Evolutionary conservation across 805 yeast genomes (phyloP).

Genomic region (Candida ficus): DNA sequence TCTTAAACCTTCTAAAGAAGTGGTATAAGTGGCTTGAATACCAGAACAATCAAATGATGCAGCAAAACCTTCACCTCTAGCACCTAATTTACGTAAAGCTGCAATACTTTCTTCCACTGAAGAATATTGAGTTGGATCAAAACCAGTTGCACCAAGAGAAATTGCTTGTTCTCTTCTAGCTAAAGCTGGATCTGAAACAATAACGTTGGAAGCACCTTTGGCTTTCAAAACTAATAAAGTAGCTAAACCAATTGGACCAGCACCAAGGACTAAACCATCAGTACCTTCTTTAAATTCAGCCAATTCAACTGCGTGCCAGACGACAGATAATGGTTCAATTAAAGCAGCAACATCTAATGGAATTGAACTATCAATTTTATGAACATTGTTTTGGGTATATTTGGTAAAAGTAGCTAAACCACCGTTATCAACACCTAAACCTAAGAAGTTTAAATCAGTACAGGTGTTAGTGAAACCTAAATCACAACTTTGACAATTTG

Average conservation of each 20-base stretch:
- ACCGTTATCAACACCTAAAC: slow-evolving; percentile 48
- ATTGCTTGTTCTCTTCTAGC: slow-evolving; percentile 57
- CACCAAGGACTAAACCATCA: slow-evolving; percentile 49
- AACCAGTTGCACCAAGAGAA: slow-evolving; percentile 38
- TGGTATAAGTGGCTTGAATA: slow-evolving; percentile 38
- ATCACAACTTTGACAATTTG: slow-evolving; percentile 38
- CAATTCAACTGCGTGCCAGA: slow-evolving; percentile 52
- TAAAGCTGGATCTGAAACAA: slow-evolving; percentile 55
- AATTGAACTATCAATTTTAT: slow-evolving; percentile 34
- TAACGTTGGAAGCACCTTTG: slow-evolving; percentile 40
- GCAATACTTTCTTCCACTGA: slow-evolving; percentile 25
- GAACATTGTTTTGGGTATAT: slow-evolving; percentile 33
- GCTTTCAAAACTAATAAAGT: slow-evolving; percentile 50
- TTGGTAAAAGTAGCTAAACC: slow-evolving; percentile 41
- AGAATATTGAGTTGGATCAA: slow-evolving; percentile 35
- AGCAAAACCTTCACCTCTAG: slow-evolving; percentile 42
- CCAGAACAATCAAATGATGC: slow-evolving; percentile 53
- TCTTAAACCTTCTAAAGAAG: slow-evolving; percentile 35
- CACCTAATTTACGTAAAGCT: slow-evolving; percentile 31
- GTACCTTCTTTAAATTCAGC: slow-evolving; percentile 39
- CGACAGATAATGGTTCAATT: slow-evolving; percentile 54
- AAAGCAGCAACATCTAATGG: slow-evolving; percentile 53
- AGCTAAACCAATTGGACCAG: slow-evolving; percentile 61
- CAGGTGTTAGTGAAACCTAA: slow-evolving; percentile 43
- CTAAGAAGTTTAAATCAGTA: slow-evolving; percentile 37